Base-by-base conservation (phyloP, 1,284 basidiomycete species). In the Trichosporon coremiiforme region DNA sequence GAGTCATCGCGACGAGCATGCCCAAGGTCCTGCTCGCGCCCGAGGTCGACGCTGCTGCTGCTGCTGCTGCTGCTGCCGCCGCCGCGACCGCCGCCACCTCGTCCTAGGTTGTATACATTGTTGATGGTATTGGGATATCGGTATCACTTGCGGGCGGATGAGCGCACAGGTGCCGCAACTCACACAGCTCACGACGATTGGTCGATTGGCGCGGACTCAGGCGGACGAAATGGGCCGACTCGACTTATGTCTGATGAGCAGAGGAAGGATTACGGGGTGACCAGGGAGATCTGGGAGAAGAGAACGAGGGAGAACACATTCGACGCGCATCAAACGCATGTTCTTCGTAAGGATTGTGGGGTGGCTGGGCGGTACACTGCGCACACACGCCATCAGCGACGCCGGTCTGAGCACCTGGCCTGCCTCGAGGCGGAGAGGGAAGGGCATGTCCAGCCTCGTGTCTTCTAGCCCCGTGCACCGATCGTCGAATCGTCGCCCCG, bases 21-120 rank as follows among this genome's bases (percentile, higher is more conserved):
- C 80, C 79, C 7, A 78, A 78, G 71, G 69, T 79, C 64, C 76
- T 81, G 70, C 73, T 80, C 22, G 74, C 72, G 5, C 77, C 78
- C n/a, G 72, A 71, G 65, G 63, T 41, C 15, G 63, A 63, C 31
- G 66, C 66, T 2, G 63, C 60, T 6, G 62, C 53, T 55, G 66
- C 63, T 7, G 66, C 60, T 22, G 62, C 63, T 17, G 35, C 53
- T 33, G 55, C 63, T 13, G 41, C 41, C 29, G 25, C 57, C 33
- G 25, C 55, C 12, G 41, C 60, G 7, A 9, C 53, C n/a, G 33
- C 15, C 25, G 66, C 33, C 4, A 25, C 50, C 25, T 29, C 68
- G 53, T 69, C n/a, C 29, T 62, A 62, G 25, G 57, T 31, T 62
- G 29, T 62, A 31, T 60, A 15, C 50, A 53, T 53, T 53, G 20